Evolutionary conservation across 129 eudicot genomes (phyloP).

Genomic region (Lactuca sativa): DNA sequence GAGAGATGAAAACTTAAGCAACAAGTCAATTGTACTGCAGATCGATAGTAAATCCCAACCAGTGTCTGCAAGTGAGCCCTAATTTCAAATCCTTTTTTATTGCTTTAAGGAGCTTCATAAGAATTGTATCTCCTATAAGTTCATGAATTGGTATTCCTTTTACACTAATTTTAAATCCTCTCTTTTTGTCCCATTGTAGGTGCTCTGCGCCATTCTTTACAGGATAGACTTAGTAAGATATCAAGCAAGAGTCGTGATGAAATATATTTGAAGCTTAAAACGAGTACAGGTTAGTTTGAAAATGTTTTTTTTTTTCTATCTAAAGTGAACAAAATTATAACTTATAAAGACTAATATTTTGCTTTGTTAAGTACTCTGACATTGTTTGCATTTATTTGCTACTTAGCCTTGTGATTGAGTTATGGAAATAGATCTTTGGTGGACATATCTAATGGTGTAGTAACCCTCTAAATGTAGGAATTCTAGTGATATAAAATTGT

Average conservation of each 20-base stretch:
- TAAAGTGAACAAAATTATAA: constrained; percentile 3
- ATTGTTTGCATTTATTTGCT: constrained; percentile 15
- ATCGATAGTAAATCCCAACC: constrained; percentile 91
- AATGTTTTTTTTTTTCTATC: neutral
- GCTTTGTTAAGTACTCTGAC: neutral
- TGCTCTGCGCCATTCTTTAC: constrained; percentile 94
- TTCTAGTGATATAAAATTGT: no score
- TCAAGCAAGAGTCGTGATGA: constrained; percentile 88
- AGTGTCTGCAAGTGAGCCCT: constrained; percentile 94
- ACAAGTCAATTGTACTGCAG: constrained; percentile 78
- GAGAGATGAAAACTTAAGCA: constrained; percentile 85
- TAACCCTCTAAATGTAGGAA: constrained; percentile 1
- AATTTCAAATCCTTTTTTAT: constrained; percentile 16
- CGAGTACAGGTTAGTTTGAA: constrained; percentile 78
- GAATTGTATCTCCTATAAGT: neutral
- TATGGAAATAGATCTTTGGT: constrained; percentile 1
- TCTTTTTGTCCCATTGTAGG: constrained; percentile 41
- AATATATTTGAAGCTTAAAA: constrained; percentile 84
- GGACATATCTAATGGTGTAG: constrained; percentile 12
- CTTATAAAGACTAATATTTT: neutral
- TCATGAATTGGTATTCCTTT: constrained; percentile 22
- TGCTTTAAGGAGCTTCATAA: constrained; percentile 16
- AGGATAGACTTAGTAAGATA: constrained; percentile 86
- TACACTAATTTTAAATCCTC: constrained; percentile 8
- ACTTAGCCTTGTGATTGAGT: constrained; percentile 11